Base-by-base conservation (phyloP, 2,329 filamentous ascomycete species). In the Eurotiales sp. region DNA sequence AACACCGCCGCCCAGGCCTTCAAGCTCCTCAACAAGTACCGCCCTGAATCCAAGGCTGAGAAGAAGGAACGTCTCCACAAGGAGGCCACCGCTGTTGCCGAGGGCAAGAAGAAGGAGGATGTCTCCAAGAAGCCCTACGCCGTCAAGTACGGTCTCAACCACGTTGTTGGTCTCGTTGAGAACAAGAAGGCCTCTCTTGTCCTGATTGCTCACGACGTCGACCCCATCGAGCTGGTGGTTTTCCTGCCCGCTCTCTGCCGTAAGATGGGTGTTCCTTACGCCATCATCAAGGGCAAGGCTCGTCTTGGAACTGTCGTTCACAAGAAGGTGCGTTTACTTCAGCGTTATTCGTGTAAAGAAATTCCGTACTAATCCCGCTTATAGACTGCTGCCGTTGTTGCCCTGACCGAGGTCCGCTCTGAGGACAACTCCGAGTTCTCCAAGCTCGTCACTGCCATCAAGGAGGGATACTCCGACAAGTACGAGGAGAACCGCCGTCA, bases 61-160 rank as follows among this genome's bases (percentile, higher is more conserved):
- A 99, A 99, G 90, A 99, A 97, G 86, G 95, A 99, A 83, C 90
- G 93, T 79, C 83, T 99, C 62, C 85, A 88, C 75, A 90, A 96
- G 84, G 93, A 99, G 85, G 93, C 95, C 61, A 96, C 91, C 67
- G 95, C 93, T 70, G 85, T 99, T 75, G 86, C 90, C 75, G 91
- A 97, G 78, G 93, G 95, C 77, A 96, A 97, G 88, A 99, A 97
- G 88, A 97, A 97, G 88, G 95, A 99, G 84, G 91, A 96, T 70
- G 92, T 95, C 74, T 89, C 84, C 87, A 97, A 97, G 90, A 99
- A 99, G 88, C 93, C 93, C 70, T 99, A 96, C 80, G 80, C 87
- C 63, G 91, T 93, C 84, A 99, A 99, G 87, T 99, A 96, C 79
- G 93, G 93, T 81, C 86, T 99, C 69, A 99, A 99, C 87, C 93